These are phyloP conservation scores for Solanum corneliomulleri DNA, from an alignment of 257 asterid genomes.

Conservation along the genomic window DNA sequence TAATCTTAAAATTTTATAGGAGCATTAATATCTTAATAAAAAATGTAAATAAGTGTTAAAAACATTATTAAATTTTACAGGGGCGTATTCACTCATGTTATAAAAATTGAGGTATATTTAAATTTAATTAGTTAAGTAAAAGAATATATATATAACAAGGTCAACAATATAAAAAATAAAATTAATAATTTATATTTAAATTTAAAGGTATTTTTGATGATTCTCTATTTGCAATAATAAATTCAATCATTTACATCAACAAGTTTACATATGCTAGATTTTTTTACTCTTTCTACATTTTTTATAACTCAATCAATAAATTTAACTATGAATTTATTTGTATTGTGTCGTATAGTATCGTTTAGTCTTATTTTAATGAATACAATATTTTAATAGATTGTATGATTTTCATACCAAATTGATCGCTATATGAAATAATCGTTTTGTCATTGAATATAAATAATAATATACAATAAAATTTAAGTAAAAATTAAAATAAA, in stretches of 20 bases:
- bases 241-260: not conserved
- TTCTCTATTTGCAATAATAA: no score
- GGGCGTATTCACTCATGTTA: rapidly evolving
- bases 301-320: no score
- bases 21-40: rapidly evolving
- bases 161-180: not conserved
- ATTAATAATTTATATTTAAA: no score
- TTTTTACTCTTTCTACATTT: not conserved
- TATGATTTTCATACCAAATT: not conserved
- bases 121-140: no score
- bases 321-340: not conserved
- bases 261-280: no score
- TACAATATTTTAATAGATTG: rapidly evolving
- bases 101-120: rapidly evolving
- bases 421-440: rapidly evolving
- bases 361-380: no score
- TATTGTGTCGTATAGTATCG: no score
- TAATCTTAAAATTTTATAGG: rapidly evolving
- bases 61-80: rapidly evolving
- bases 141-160: rapidly evolving
- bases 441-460: rapidly evolving
- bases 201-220: rapidly evolving
- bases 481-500: no score
- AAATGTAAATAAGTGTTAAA: rapidly evolving
- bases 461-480: no score